Conservation (phyloP, 2,329 filamentous ascomycete species). For the Kalmusia sp. region DNA sequence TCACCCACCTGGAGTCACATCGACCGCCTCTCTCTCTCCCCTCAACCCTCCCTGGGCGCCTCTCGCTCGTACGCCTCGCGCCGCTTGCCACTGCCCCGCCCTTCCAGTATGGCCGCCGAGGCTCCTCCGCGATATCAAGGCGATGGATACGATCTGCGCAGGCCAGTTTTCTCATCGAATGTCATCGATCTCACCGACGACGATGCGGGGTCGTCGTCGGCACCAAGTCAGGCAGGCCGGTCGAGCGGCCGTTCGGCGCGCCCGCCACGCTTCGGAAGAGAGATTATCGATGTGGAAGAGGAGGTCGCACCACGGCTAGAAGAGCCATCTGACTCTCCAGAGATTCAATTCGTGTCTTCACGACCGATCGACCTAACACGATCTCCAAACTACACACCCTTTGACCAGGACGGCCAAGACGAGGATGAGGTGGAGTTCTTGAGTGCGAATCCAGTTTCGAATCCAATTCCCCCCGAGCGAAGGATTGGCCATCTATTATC, state of each 20-base stretch:
- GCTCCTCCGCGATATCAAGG: constrained; percentile 51
- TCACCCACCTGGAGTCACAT: constrained; percentile 33
- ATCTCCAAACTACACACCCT: constrained; percentile 5
- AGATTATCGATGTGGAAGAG: constrained; percentile 54
- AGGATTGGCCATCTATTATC: constrained; percentile 22
- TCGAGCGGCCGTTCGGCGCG: constrained; percentile 39
- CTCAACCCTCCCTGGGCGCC: constrained; percentile 18
- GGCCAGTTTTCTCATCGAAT: constrained; percentile 53
- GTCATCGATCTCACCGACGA: constrained; percentile 44
- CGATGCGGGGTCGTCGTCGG: constrained; percentile 24
- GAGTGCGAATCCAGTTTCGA: constrained; percentile 30
- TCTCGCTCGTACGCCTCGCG: constrained; percentile 19
- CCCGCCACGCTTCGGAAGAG: constrained; percentile 50
- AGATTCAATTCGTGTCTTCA: constrained; percentile 57
- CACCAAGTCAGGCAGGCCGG: constrained; percentile 15
- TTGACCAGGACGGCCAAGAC: constrained; percentile 19
- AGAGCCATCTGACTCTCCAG: constrained; percentile 44
- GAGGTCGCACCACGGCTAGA: constrained; percentile 18
- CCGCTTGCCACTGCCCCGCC: constrained; percentile 28
- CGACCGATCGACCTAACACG: constrained; percentile 31
- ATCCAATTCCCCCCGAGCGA: constrained; percentile 28
- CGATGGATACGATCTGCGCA: constrained; percentile 63
- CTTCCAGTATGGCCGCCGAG: constrained; percentile 35
- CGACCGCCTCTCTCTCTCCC: constrained; percentile 18
- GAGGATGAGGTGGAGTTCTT: constrained; percentile 42